These are phyloP conservation scores for Bothriochloa decipiens DNA, from an alignment of 176 grass and related monocot genomes.

Conservation along the genomic window DNA sequence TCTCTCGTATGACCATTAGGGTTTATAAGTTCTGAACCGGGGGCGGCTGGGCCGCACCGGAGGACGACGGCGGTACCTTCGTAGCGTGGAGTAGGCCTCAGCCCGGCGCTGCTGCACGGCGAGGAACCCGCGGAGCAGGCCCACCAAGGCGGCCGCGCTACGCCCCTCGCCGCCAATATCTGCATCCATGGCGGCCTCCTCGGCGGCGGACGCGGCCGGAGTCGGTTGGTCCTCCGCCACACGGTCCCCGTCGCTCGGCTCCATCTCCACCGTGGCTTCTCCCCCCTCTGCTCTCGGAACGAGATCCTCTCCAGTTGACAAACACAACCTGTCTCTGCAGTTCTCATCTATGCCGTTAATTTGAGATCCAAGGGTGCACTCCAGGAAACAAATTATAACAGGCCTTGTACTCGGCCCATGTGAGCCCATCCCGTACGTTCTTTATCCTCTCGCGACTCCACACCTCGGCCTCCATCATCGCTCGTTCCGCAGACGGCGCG, in stretches of 20 bases:
- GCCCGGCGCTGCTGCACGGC: constrained; percentile 85
- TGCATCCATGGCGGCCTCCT: constrained; percentile 36
- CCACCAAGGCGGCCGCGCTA: constrained; percentile 38
- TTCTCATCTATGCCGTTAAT: no score
- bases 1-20: not conserved
- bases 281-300: no score
- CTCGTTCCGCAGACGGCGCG: no score
- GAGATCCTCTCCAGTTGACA: no score
- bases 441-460: no score
- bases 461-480: no score
- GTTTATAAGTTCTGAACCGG: not conserved
- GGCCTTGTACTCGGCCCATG: no score
- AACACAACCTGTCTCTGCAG: no score
- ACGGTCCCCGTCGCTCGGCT: constrained; percentile 11
- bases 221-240: constrained; percentile 33
- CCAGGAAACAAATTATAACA: no score
- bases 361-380: no score
- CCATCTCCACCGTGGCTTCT: not conserved
- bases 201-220: not conserved
- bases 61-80: constrained; percentile 55
- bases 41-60: not conserved
- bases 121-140: constrained; percentile 78
- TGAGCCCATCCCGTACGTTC: no score
- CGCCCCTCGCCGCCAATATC: constrained; percentile 13
- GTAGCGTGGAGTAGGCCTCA: constrained; percentile 80